Conservation (phyloP, 257 asterid genomes). For the Plectranthus barbatus region DNA sequence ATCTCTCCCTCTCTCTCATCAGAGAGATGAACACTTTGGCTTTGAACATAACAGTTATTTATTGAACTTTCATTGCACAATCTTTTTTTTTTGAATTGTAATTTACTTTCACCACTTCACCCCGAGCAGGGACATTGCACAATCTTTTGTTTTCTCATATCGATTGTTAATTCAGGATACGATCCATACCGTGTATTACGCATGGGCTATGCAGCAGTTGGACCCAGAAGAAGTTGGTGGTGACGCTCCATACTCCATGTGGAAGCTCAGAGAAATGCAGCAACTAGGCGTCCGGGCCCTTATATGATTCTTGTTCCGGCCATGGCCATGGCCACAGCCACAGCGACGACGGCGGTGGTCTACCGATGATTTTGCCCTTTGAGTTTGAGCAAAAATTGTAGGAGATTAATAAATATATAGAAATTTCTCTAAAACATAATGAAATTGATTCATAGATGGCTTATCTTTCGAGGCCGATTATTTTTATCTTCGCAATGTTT, state of each 20-base stretch:
- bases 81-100: too few relatives aligned
- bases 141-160: not conserved
- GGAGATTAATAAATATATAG: not conserved
- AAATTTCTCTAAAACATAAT: not conserved
- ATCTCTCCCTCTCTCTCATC: too few relatives aligned
- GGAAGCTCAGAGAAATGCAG: conserved; percentile 97
- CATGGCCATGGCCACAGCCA: too few relatives aligned
- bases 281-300: conserved; percentile 82
- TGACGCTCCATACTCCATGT: conserved; percentile 57
- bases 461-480: not conserved
- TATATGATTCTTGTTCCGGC: conserved; percentile 28
- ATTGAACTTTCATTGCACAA: too few relatives aligned
- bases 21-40: too few relatives aligned
- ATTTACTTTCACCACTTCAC: too few relatives aligned
- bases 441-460: not conserved
- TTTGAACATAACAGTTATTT: too few relatives aligned
- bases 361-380: not conserved
- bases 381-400: not conserved
- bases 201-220: conserved; percentile 96
- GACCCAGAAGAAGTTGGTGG: conserved; percentile 72
- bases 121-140: too few relatives aligned
- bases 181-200: conserved; percentile 79
- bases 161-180: conserved; percentile 53
- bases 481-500: too few relatives aligned
- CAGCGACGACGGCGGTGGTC: too few relatives aligned